These are phyloP conservation scores for Cutaneotrichosporon dermatis DNA, from an alignment of 1,284 basidiomycete genomes.

Conservation along the genomic window DNA sequence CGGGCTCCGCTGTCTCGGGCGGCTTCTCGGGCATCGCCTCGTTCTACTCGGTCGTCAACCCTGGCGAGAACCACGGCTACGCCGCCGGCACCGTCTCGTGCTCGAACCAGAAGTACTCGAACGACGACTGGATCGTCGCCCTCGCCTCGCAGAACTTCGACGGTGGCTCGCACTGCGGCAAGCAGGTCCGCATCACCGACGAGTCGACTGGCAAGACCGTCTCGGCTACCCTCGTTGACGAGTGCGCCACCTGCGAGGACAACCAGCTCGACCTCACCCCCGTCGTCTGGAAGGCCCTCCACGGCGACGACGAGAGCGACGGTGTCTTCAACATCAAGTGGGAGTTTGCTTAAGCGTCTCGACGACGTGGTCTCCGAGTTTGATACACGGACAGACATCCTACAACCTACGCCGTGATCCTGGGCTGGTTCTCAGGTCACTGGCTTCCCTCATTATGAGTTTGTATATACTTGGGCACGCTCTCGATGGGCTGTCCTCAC, in stretches of 20 bases:
- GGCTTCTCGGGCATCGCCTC: not conserved
- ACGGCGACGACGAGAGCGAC: slow-evolving; percentile 1
- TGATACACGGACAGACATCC: too few species aligned
- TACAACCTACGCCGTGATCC: too few species aligned
- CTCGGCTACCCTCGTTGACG: slow-evolving; percentile 2
- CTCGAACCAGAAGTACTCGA: slow-evolving; percentile 2
- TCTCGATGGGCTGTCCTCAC: not conserved
- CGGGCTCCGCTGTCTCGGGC: not conserved
- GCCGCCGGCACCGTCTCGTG: slow-evolving; percentile 3
- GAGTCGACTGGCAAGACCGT: not conserved
- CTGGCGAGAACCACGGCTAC: slow-evolving; percentile 5
- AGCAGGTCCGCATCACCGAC: slow-evolving; percentile 5
- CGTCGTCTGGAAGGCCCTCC: slow-evolving; percentile 1
- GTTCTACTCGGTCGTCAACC: slow-evolving; percentile 5
- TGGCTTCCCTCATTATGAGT: not conserved
- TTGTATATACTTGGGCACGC: not conserved
- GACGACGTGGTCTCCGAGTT: too few species aligned
- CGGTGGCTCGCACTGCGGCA: slow-evolving; percentile 1
- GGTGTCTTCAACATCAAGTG: slow-evolving; percentile 3
- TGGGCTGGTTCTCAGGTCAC: not conserved
- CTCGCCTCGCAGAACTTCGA: not conserved
- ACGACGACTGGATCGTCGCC: slow-evolving; percentile 1
- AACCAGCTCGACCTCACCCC: slow-evolving; percentile 7
- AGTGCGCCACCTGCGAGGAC: slow-evolving; percentile 1
- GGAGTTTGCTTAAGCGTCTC: slow-evolving; percentile 1